These are phyloP conservation scores for Inonotus hispidus DNA, from an alignment of 1,284 basidiomycete genomes.

Conservation along the genomic window DNA sequence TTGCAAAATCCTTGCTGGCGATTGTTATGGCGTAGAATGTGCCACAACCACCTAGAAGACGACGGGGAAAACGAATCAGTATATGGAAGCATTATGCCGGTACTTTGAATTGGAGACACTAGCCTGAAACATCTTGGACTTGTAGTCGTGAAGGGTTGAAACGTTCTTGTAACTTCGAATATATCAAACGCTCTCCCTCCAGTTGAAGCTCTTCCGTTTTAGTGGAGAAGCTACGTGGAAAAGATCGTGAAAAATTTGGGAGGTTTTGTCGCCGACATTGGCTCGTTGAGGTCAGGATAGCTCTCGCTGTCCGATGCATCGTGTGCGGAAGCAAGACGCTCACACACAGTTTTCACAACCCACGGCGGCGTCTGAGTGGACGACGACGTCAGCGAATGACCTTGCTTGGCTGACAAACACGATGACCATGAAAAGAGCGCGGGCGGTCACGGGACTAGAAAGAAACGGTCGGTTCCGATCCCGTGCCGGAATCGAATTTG, in stretches of 20 bases:
- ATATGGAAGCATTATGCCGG: not conserved
- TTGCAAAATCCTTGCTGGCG: slow-evolving; percentile 80
- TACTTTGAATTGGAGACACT: not conserved
- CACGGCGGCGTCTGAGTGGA: too few species aligned
- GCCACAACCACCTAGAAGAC: slow-evolving; percentile 83
- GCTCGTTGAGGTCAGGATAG: not conserved
- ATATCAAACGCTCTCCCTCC: slow-evolving; percentile 67
- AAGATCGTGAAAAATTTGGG: not conserved
- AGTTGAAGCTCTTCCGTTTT: slow-evolving; percentile 27
- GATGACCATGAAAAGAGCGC: not conserved
- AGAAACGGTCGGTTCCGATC: not conserved
- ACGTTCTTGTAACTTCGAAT: slow-evolving; percentile 63
- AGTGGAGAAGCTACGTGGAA: not conserved
- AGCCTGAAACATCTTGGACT: slow-evolving; percentile 89
- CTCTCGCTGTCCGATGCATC: slow-evolving; percentile 3
- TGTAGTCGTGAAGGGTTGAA: slow-evolving; percentile 74
- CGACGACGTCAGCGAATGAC: slow-evolving; percentile 4
- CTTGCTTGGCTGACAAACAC: slow-evolving; percentile 5
- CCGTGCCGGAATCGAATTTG: too few species aligned
- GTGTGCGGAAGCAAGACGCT: not conserved
- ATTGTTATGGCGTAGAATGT: slow-evolving; percentile 94
- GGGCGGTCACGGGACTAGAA: slow-evolving; percentile 8
- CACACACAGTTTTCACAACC: not conserved
- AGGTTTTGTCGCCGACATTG: not conserved
- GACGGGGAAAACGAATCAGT: not conserved